Conservation (phyloP, 2,329 filamentous ascomycete species). For the Stachybotrys chartarum region DNA sequence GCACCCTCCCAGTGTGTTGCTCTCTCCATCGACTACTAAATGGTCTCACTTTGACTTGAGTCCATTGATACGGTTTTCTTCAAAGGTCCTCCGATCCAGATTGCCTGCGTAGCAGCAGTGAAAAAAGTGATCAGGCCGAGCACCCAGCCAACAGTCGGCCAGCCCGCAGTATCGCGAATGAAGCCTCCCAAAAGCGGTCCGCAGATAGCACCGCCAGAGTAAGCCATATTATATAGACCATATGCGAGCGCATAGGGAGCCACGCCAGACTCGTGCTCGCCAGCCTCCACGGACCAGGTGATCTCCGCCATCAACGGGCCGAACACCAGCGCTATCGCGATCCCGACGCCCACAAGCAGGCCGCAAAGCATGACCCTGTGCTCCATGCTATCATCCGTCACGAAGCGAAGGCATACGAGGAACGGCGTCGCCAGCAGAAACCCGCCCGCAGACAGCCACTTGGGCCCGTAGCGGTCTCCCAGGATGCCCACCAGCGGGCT, state of each 20-base stretch:
- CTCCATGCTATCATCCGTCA: constrained; percentile 18
- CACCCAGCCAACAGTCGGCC: constrained; percentile 23
- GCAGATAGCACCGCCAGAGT: constrained; percentile 21
- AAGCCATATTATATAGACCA: constrained; percentile 27
- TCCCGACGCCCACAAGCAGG: constrained; percentile 21
- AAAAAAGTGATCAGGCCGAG: constrained; percentile 19
- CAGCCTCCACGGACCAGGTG: constrained; percentile 20
- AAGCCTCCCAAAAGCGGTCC: constrained; percentile 27
- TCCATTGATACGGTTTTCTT: neutral
- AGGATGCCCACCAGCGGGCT: constrained; percentile 21
- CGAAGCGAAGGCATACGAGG: constrained; percentile 24
- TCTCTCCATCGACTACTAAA: no score
- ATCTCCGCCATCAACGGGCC: constrained; percentile 28
- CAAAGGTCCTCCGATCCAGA: constrained; percentile 21
- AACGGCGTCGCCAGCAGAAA: constrained; percentile 25
- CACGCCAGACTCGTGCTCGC: constrained; percentile 10
- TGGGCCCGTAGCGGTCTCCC: constrained; percentile 25
- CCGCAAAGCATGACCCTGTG: constrained; percentile 24
- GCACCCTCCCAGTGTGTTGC: no score
- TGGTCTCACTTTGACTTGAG: no score
- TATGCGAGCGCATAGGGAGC: constrained; percentile 26
- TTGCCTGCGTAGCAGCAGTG: constrained; percentile 16
- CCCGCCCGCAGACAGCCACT: constrained; percentile 24
- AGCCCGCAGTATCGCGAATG: constrained; percentile 22
- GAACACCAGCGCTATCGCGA: constrained; percentile 22